Conservation (phyloP, 805 yeast species). For the Cyberlindnera lachancei region DNA sequence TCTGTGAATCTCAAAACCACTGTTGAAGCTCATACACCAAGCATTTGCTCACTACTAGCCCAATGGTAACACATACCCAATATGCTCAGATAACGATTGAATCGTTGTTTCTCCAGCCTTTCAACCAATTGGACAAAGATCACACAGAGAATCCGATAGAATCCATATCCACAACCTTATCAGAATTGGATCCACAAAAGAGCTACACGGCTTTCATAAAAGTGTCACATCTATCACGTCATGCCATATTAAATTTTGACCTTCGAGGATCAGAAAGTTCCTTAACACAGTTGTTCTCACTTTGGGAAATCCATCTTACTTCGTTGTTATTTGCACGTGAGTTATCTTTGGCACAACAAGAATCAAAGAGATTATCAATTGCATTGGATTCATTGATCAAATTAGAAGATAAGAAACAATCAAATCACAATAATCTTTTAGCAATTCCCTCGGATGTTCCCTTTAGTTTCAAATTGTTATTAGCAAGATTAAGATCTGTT, state of each 20-base stretch:
- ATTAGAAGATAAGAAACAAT: background rate
- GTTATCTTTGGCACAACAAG: constrained; percentile 20
- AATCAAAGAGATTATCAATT: constrained; percentile 16
- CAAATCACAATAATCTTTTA: background rate
- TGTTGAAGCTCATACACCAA: too few relatives aligned
- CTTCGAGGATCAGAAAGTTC: background rate
- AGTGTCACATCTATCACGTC: constrained; percentile 8
- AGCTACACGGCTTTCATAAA: constrained; percentile 9
- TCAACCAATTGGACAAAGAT: too few relatives aligned
- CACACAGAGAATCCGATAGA: too few relatives aligned
- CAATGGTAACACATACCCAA: too few relatives aligned
- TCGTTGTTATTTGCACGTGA: constrained; percentile 17
- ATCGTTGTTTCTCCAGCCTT: too few relatives aligned
- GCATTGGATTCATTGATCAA: constrained; percentile 14
- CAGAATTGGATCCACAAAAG: too few relatives aligned
- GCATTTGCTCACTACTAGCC: too few relatives aligned
- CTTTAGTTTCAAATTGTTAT: constrained; percentile 14
- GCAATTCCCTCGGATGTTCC: constrained; percentile 16
- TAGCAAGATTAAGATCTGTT: constrained; percentile 18
- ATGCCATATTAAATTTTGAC: constrained; percentile 1
- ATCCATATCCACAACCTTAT: too few relatives aligned
- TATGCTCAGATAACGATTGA: too few relatives aligned
- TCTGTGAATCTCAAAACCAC: too few relatives aligned
- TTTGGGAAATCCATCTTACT: constrained; percentile 22
- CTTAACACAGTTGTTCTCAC: constrained; percentile 3